These are phyloP conservation scores for Xenoacremonium recifei DNA, from an alignment of 2,329 filamentous ascomycete species.

Conservation along the genomic window DNA sequence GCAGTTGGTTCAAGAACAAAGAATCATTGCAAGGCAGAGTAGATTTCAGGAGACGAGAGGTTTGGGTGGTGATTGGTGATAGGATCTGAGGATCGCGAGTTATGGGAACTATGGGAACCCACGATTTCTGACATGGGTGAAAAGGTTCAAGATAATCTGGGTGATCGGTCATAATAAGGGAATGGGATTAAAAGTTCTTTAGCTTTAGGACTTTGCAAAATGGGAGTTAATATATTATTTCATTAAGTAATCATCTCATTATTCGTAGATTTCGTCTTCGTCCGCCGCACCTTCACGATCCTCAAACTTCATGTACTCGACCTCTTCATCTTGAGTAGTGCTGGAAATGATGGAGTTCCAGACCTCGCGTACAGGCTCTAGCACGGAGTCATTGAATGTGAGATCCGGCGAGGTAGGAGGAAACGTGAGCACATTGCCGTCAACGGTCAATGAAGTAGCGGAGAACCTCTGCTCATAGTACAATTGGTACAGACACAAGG, in stretches of 20 bases:
- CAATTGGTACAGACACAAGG: conserved; percentile 47
- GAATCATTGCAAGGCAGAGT: no score
- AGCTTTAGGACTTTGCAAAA: no score
- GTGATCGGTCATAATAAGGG: no score
- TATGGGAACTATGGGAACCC: no score
- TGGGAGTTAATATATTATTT: neutral
- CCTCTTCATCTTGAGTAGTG: conserved; percentile 40
- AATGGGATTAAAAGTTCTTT: neutral
- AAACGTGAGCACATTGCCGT: conserved; percentile 53
- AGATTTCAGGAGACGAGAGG: no score
- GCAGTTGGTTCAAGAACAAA: no score
- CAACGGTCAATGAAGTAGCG: conserved; percentile 24
- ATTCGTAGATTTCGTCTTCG: conserved; percentile 56
- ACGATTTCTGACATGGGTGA: no score
- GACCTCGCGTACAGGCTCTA: conserved; percentile 65
- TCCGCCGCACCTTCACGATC: conserved; percentile 64
- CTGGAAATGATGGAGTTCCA: conserved; percentile 64
- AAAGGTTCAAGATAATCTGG: no score
- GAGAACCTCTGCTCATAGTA: conserved; percentile 52
- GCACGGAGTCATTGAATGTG: conserved; percentile 68
- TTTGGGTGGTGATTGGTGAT: no score
- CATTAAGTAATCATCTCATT: neutral
- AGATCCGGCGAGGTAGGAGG: conserved; percentile 61
- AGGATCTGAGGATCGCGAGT: no score
- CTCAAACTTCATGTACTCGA: conserved; percentile 73